Conservation (phyloP, 164 flowering plant species). For the Brasenia schreberi region DNA sequence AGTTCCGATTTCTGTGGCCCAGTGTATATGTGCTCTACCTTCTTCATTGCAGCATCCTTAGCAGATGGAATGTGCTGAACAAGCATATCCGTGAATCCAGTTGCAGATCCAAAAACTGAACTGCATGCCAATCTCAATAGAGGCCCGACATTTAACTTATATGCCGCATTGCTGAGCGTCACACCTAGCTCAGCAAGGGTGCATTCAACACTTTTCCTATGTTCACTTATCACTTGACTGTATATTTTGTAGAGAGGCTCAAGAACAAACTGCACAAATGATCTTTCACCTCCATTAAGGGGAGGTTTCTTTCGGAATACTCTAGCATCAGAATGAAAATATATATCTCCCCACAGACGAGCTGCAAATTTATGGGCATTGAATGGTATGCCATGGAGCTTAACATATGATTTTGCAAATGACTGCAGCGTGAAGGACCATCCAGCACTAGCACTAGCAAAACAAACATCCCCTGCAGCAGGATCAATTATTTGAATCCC, state of each 20-base stretch:
- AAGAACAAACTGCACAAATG: conserved; percentile 91
- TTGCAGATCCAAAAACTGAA: conserved; percentile 34
- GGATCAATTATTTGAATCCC: conserved; percentile 72
- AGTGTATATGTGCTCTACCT: conserved; percentile 81
- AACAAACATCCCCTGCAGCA: conserved; percentile 89
- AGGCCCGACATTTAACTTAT: conserved; percentile 83
- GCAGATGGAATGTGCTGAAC: conserved; percentile 94
- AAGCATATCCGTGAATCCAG: conserved; percentile 98
- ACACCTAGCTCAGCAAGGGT: conserved; percentile 95
- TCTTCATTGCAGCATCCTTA: conserved; percentile 61
- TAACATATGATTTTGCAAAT: conserved; percentile 24
- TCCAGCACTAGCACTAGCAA: conserved; percentile 95
- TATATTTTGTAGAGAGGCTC: conserved; percentile 96
- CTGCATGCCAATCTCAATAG: conserved; percentile 43
- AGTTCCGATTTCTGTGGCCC: conserved; percentile 64
- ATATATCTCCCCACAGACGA: conserved; percentile 93
- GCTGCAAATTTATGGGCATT: conserved; percentile 86
- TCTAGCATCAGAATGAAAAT: conserved; percentile 67
- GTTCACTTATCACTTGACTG: conserved; percentile 97
- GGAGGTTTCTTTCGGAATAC: conserved; percentile 67
- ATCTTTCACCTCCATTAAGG: conserved; percentile 69
- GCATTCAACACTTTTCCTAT: conserved; percentile 90
- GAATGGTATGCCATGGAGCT: conserved; percentile 57
- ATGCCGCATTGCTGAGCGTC: conserved; percentile 83
- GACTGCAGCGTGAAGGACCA: conserved; percentile 93